Evolutionary conservation across 2,329 filamentous ascomycete species (phyloP).

Genomic region (Mycosphaerella arachidis): DNA sequence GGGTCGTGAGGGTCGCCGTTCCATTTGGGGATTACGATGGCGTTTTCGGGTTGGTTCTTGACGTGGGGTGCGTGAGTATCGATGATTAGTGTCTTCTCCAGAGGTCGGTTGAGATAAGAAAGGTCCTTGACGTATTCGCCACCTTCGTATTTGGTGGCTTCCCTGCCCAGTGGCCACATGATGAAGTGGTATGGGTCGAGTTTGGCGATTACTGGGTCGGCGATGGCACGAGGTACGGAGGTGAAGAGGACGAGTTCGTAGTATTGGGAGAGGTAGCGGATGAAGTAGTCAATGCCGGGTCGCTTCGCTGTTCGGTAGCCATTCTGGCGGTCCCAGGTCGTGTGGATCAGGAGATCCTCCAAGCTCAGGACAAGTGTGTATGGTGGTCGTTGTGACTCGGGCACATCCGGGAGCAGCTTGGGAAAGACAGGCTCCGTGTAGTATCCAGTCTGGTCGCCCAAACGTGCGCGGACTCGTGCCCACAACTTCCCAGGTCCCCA

Average conservation of each 20-base stretch:
- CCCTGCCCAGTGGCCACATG: conserved; percentile 88
- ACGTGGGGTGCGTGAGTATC: conserved; percentile 81
- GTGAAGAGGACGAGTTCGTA: conserved; percentile 98
- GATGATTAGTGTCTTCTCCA: conserved; percentile 91
- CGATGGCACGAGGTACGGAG: conserved; percentile 75
- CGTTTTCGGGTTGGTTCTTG: conserved; percentile 90
- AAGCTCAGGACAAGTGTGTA: conserved; percentile 90
- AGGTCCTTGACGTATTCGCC: conserved; percentile 98
- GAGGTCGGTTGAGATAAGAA: conserved; percentile 93
- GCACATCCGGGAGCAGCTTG: conserved; percentile 78
- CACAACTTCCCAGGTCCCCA: conserved; percentile 75
- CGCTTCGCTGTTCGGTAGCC: conserved; percentile 95
- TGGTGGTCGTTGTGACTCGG: conserved; percentile 74
- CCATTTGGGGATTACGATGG: conserved; percentile 88
- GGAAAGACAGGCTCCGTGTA: conserved; percentile 95
- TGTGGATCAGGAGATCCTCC: conserved; percentile 91
- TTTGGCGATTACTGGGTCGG: conserved; percentile 84
- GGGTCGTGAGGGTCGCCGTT: conserved; percentile 71
- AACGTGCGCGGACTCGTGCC: conserved; percentile 70
- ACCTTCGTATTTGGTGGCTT: conserved; percentile 95
- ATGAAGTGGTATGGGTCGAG: conserved; percentile 93
- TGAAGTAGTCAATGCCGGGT: conserved; percentile 93
- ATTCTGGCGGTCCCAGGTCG: conserved; percentile 88
- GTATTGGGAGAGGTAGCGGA: conserved; percentile 94
- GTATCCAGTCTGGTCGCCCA: conserved; percentile 74